Percentiles rank a stretch among this genome's conserved stretches.
Evolutionary conservation across 1,139 yeast genomes (phyloP).

Genomic region (Magnusiomyces fungicola): DNA sequence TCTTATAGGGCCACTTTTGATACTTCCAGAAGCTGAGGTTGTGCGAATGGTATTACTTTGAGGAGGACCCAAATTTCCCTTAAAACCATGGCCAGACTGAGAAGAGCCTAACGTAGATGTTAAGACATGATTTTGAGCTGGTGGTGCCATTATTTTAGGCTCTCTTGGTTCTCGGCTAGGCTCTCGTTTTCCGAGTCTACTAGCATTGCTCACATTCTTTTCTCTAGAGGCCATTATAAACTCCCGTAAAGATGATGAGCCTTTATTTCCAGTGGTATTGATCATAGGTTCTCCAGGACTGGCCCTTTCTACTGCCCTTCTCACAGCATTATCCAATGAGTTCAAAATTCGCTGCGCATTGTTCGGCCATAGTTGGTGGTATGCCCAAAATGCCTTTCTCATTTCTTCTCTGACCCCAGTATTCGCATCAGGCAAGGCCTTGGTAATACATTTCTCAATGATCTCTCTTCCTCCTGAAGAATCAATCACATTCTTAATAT

Average conservation of each 20-base stretch:
- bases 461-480: slow-evolving; percentile 39
- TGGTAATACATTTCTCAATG: slow-evolving; percentile 46
- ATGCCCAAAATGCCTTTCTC: slow-evolving; percentile 69
- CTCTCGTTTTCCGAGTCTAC: background rate
- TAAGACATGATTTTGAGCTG: background rate
- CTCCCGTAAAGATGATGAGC: background rate
- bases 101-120: background rate
- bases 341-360: slow-evolving; percentile 34
- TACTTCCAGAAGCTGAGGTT: too few species aligned
- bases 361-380: slow-evolving; percentile 43
- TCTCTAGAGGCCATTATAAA: background rate
- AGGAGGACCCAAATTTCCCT: background rate
- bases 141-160: background rate
- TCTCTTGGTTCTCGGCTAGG: background rate
- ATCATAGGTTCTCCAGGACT: slow-evolving; percentile 21
- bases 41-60: background rate
- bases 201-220: background rate
- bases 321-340: slow-evolving; percentile 42
- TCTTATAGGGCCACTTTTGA: too few species aligned
- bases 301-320: slow-evolving; percentile 49
- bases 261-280: background rate
- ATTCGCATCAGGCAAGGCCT: slow-evolving; percentile 71
- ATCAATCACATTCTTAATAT: slow-evolving; percentile 30
- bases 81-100: background rate
- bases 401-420: slow-evolving; percentile 73